Conservation (phyloP, 2,329 filamentous ascomycete genomes). For the Colletotrichum liaoningense region DNA sequence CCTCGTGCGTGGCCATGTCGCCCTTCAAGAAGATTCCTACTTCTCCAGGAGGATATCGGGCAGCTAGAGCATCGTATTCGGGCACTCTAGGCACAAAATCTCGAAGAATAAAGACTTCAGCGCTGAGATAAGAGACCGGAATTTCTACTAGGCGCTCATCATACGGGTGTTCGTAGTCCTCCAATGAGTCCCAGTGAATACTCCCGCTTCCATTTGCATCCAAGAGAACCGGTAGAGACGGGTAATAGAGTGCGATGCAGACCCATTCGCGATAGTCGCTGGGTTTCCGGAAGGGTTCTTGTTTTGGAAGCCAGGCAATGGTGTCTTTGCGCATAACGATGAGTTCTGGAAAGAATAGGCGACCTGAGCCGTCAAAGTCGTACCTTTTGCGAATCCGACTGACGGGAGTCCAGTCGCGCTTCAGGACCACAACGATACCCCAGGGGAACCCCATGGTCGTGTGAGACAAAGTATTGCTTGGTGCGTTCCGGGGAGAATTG, state of each 20-base stretch:
- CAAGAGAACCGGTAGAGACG: no score
- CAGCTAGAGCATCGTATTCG: not conserved
- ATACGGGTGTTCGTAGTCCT: not conserved
- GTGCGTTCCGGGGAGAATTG: not conserved
- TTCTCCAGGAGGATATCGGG: not conserved
- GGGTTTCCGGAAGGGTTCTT: not conserved
- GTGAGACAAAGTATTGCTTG: not conserved
- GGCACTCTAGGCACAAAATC: not conserved
- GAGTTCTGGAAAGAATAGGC: no score
- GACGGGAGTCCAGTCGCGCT: not conserved
- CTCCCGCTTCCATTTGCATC: no score
- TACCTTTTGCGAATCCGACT: not conserved
- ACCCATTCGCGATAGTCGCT: not conserved
- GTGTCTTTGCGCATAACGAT: not conserved
- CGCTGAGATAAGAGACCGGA: not conserved
- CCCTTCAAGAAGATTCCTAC: not conserved
- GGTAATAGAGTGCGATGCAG: not conserved
- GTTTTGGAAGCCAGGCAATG: not conserved
- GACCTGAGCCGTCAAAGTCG: no score
- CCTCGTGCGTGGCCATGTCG: not conserved
- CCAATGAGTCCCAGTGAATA: not conserved
- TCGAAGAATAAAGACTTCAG: not conserved
- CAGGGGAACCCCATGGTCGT: not conserved
- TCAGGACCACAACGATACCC: not conserved
- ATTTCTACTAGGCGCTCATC: not conserved